Conservation (phyloP, 306 rosid genomes). For the Myrica gale region DNA sequence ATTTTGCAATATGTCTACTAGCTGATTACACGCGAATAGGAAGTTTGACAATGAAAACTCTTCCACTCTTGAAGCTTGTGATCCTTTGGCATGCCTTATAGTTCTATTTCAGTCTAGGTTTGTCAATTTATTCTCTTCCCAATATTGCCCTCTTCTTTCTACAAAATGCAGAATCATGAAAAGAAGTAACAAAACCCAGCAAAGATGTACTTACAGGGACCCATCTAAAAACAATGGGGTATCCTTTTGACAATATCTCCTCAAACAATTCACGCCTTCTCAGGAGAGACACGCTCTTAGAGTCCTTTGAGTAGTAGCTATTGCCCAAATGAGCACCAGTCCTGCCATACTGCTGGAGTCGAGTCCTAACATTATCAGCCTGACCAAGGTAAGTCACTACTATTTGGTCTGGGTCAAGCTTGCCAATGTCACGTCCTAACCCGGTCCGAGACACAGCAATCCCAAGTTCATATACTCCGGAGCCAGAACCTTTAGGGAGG, state of each 20-base stretch:
- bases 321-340: constrained; percentile 70
- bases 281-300: constrained; percentile 24
- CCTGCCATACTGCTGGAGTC: constrained; percentile 73
- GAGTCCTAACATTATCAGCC: constrained; percentile 64
- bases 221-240: constrained; percentile 77
- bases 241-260: constrained; percentile 52
- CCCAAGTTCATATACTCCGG: constrained; percentile 88
- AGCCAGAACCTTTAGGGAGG: constrained; percentile 46
- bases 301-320: constrained; percentile 16
- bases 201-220: constrained; percentile 62
- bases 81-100: background rate
- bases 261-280: constrained; percentile 57
- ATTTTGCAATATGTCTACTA: background rate
- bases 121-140: constrained; percentile 2
- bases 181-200: background rate
- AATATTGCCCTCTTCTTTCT: constrained; percentile 1
- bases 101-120: constrained; percentile 15
- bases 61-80: background rate
- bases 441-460: constrained; percentile 35
- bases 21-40: background rate
- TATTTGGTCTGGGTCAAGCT: constrained; percentile 39
- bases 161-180: constrained; percentile 1
- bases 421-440: constrained; percentile 52
- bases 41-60: background rate
- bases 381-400: constrained; percentile 71